These are phyloP conservation scores for Saccharomycopsis oosterbeekiorum DNA, from an alignment of 805 yeast genomes.

Conservation along the genomic window DNA sequence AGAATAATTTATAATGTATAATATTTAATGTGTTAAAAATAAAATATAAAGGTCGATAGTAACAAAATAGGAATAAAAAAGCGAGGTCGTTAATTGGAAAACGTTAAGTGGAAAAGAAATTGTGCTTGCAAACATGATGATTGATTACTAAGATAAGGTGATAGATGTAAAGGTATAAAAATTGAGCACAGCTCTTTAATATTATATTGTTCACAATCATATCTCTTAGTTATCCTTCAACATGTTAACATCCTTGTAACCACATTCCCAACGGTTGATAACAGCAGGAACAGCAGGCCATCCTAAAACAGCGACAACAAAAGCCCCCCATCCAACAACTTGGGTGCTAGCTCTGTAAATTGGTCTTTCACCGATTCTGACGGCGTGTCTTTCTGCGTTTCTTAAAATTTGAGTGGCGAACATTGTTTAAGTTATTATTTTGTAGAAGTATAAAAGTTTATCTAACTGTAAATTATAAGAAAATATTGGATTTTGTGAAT, in stretches of 20 bases:
- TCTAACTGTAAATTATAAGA: too few species aligned
- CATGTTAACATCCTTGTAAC: neutral
- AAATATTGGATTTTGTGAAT: too few species aligned
- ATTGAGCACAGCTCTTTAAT: neutral
- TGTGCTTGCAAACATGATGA: too few species aligned
- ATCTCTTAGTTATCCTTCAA: neutral
- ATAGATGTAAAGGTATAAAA: too few species aligned
- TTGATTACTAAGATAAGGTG: too few species aligned
- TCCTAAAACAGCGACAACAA: slow-evolving; percentile 7
- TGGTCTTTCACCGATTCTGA: slow-evolving; percentile 14
- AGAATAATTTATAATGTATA: too few species aligned
- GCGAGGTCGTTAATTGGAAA: too few species aligned
- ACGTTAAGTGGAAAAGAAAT: too few species aligned
- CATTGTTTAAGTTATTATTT: slow-evolving; percentile 4
- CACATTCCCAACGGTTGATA: neutral
- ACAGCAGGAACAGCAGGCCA: slow-evolving; percentile 18
- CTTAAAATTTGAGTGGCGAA: slow-evolving; percentile 15
- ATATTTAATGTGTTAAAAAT: too few species aligned
- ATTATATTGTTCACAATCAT: neutral
- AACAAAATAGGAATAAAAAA: too few species aligned
- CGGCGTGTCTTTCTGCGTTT: slow-evolving; percentile 9
- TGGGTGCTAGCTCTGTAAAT: slow-evolving; percentile 11
- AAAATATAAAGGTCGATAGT: too few species aligned
- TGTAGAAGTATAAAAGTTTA: neutral
- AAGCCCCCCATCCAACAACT: slow-evolving; percentile 14